Percentiles rank a stretch among this genome's conserved stretches.
Evolutionary conservation across 257 asterid species (phyloP).

Genomic region (Gynochthodes officinalis): DNA sequence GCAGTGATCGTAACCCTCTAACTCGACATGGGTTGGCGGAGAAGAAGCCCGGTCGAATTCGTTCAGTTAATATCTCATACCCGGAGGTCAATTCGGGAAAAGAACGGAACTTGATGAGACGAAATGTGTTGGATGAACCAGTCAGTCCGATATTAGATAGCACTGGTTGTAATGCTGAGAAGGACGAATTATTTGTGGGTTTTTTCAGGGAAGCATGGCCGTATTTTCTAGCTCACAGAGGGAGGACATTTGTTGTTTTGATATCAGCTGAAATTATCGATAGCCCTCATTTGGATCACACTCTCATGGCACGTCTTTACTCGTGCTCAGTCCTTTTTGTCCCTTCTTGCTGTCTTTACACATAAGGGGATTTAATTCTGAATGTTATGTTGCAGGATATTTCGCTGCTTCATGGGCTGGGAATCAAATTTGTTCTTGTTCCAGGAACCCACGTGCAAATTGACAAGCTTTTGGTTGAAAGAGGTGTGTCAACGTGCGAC

Average conservation of each 20-base stretch:
- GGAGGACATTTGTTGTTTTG: constrained; percentile 86
- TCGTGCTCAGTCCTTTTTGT: background rate
- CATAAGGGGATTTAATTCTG: background rate
- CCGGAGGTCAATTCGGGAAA: constrained; percentile 16
- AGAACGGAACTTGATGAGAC: constrained; percentile 23
- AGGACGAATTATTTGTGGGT: constrained; percentile 72
- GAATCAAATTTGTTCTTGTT: constrained; percentile 92
- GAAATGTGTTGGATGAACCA: constrained; percentile 39
- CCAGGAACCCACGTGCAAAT: constrained; percentile 96
- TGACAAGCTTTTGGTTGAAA: constrained; percentile 68
- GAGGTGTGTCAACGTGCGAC: constrained; percentile 36
- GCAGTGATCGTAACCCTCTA: constrained; percentile 22
- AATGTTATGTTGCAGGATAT: constrained; percentile 55
- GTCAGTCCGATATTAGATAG: constrained; percentile 30
- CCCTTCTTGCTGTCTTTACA: too few relatives aligned
- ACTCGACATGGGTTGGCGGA: background rate
- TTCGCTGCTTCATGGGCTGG: constrained; percentile 87
- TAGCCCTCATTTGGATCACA: constrained; percentile 62
- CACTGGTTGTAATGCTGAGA: constrained; percentile 13
- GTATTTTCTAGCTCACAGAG: constrained; percentile 81
- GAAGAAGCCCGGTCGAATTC: constrained; percentile 21
- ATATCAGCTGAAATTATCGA: constrained; percentile 84
- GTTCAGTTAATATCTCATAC: constrained; percentile 12
- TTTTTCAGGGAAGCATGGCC: constrained; percentile 95
- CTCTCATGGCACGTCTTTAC: constrained; percentile 66